Base-by-base conservation (phyloP, 2,329 filamentous ascomycete genomes). In the Pestalotiopsis sp. region DNA sequence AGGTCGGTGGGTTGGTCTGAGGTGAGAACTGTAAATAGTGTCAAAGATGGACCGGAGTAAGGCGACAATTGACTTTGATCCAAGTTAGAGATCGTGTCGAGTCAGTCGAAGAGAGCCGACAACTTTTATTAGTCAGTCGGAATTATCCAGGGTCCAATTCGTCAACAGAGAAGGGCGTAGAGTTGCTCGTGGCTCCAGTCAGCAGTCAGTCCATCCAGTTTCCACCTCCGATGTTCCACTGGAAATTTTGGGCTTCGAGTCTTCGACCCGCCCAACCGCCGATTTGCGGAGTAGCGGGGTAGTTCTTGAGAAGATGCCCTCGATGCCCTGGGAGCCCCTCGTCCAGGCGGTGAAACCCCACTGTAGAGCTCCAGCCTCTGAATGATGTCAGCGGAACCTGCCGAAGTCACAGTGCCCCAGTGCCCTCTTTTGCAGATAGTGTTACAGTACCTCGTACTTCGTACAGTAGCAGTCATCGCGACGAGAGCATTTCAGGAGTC, bases 261-360 rank as follows among this genome's bases (percentile, higher is more conserved):
- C 12, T 25, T 61, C 25, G 59, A 25, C 59, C 20, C 12, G 5
- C 59, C 41, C 17, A 49, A 49, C 61, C 59, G 59, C 66, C 66
- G 66, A 68, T 68, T 68, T 64, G 66, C 66, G 66, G 66, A 68
- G 61, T 64, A 63, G 66, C 61, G 66, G 66, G 66, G 66, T 45
- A 58, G 36, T 23, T 62, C 13, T 23, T 23, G 2, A 23, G 23
- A 23, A 23, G 23, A 23, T 3, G 23, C 23, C 23, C 23, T 23
- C 23, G 23, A 23, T 23, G 23, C 57, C 57, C 59, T 14, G 27
- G 23, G 23, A 52, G 14, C 45, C 56, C 12, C 41, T 45, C 41
- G 41, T 17, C 13, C 41, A 45, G 41, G 41, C 17, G 13, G 13
- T 45, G 45, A 23, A 9, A 36, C 17, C 12, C 12, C 31, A 41